These are phyloP conservation scores for Debaryomyces sp. DNA, from an alignment of 1,139 yeast genomes.

Conservation along the genomic window DNA sequence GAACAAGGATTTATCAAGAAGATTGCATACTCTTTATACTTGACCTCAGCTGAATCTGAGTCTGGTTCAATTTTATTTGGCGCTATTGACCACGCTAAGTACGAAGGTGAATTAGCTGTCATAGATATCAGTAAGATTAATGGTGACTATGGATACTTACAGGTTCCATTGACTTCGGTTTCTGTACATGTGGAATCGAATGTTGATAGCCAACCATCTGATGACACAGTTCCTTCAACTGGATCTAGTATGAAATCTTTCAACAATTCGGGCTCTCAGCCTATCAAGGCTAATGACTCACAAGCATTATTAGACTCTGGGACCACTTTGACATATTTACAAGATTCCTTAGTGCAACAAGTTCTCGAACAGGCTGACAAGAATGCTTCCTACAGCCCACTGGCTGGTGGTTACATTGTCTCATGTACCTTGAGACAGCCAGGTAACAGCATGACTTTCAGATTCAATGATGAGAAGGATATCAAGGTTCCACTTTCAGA, in stretches of 20 bases:
- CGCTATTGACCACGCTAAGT: conserved; percentile 58
- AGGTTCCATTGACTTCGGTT: conserved; percentile 25
- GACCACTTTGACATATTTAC: conserved; percentile 37
- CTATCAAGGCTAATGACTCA: conserved; percentile 16
- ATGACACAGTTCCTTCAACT: conserved; percentile 11
- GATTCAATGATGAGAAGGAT: conserved; percentile 25
- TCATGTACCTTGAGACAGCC: conserved; percentile 30
- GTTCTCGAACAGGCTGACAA: conserved; percentile 15
- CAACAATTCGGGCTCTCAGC: conserved; percentile 9
- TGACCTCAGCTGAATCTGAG: conserved; percentile 43
- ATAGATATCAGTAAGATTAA: conserved; percentile 20
- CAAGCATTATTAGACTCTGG: conserved; percentile 44
- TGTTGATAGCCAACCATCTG: conserved; percentile 6
- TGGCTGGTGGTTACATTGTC: conserved; percentile 27
- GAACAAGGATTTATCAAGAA: conserved; percentile 51
- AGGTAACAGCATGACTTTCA: conserved; percentile 27
- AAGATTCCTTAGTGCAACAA: conserved; percentile 9
- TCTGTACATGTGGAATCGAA: conserved; percentile 6
- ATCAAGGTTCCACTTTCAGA: conserved; percentile 30
- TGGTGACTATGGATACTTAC: conserved; percentile 21
- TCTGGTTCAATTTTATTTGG: conserved; percentile 58
- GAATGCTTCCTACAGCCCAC: conserved; percentile 23
- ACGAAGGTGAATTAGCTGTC: conserved; percentile 41
- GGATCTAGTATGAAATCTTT: conserved; percentile 12
- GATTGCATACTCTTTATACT: conserved; percentile 56